Base-by-base conservation (phyloP, 2,329 filamentous ascomycete species). In the Penicillium sp. region DNA sequence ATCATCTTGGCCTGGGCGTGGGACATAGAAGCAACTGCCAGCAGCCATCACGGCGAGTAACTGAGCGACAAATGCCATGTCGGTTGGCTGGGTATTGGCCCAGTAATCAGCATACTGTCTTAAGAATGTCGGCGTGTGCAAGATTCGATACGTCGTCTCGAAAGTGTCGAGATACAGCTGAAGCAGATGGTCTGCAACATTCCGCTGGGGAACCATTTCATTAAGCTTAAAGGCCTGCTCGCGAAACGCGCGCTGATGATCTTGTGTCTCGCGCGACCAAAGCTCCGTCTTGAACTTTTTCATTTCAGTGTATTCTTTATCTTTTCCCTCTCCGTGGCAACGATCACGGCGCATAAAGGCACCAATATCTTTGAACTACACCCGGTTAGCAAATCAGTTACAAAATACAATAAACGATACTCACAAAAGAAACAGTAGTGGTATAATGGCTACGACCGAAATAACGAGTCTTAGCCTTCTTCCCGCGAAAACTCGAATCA, bases 61-160 rank as follows among this genome's bases (percentile, higher is more conserved):
- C 42, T 74, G 73, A 2, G 73, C 76, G 1, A 85, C 56, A 47
- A 86, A 86, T 7, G 72, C 68, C 16, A 72, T 65, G 31, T 74
- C 78, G 2, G 75, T 71, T 0, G 70, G 69, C 20, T 69, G 61
- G 0, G 77, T 75, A 16, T 76, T 74, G 0, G 68, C 71, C 83
- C 84, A 87, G 11, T 82, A 67, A 0, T 76, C 74, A 22, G 82
- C 78, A 61, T 86, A 87, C 32, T 84, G 80, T 11, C 73, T 73
- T 43, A 76, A 72, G 59, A 88, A 87, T 0, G 79, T 80, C 0
- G 84, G 84, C 1, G 82, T 66, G 65, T 88, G 81, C 9, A 88
- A 56, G 24, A 88, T 76, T 3, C 85, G 78, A 58, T 82, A 78
- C 16, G 82, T 79, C 1, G 81, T 79, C 62, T 87, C 84, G 60